Evolutionary conservation across 441 rosid genomes (phyloP).

Genomic region (Erodium moschatum): DNA sequence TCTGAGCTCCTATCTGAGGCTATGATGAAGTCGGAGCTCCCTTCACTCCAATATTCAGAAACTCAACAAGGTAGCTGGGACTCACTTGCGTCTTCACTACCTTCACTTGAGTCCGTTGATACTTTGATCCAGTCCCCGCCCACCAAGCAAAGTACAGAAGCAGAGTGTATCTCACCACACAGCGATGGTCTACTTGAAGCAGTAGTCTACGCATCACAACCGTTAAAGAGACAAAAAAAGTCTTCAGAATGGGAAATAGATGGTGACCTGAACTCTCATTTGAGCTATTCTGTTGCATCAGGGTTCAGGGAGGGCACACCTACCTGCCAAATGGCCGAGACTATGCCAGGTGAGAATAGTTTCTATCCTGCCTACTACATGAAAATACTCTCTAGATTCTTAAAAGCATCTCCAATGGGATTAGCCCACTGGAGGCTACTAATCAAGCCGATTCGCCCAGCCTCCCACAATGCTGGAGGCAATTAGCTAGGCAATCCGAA

Average conservation of each 20-base stretch:
- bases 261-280: conserved; percentile 15
- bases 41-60: conserved; percentile 28
- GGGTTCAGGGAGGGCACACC: conserved; percentile 11
- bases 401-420: no score
- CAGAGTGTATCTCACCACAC: conserved; percentile 14
- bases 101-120: conserved; percentile 21
- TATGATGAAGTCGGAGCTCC: conserved; percentile 26
- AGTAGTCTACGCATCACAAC: conserved; percentile 15
- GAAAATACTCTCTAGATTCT: no score
- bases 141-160: conserved; percentile 10
- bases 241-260: conserved; percentile 6
- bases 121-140: conserved; percentile 19
- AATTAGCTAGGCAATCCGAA: no score
- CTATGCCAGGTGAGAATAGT: conserved; percentile 10
- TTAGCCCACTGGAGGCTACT: no score
- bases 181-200: conserved; percentile 26
- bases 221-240: conserved; percentile 12
- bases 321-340: conserved; percentile 3
- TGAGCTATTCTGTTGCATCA: conserved; percentile 13
- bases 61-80: conserved; percentile 19
- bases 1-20: conserved; percentile 20
- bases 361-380: no score
- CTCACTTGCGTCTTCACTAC: conserved; percentile 15
- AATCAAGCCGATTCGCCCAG: no score
- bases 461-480: no score